Evolutionary conservation across 2,329 filamentous ascomycete genomes (phyloP).

Genomic region (Colletotrichum chlorophyti): DNA sequence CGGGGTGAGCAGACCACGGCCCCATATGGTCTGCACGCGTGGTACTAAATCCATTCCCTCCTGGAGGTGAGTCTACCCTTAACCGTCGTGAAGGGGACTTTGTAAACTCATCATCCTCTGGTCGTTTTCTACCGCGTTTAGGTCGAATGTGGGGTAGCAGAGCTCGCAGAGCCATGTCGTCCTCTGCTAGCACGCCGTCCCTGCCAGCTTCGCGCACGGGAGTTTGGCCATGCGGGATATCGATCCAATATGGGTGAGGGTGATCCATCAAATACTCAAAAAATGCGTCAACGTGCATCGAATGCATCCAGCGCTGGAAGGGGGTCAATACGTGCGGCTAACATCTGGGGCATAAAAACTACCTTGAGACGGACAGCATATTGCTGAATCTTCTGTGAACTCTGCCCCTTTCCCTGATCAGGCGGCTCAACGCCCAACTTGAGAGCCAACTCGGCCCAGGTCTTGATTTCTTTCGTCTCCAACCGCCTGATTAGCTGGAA

Average conservation of each 20-base stretch:
- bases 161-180: slow-evolving; percentile 86
- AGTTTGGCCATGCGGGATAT: slow-evolving; percentile 71
- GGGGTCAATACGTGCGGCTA: slow-evolving; percentile 11
- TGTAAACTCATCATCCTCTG: slow-evolving; percentile 63
- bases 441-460: slow-evolving; percentile 87
- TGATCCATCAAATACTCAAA: slow-evolving; percentile 88
- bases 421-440: slow-evolving; percentile 89
- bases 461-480: slow-evolving; percentile 85
- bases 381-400: slow-evolving; percentile 91
- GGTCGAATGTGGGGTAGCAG: slow-evolving; percentile 78
- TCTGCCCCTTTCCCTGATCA: slow-evolving; percentile 82
- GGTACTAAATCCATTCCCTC: background rate
- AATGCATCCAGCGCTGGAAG: slow-evolving; percentile 90
- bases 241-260: slow-evolving; percentile 78
- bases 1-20: slow-evolving; percentile 55
- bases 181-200: slow-evolving; percentile 84
- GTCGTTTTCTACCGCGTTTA: slow-evolving; percentile 67
- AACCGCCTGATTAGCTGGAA: slow-evolving; percentile 82
- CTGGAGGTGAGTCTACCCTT: slow-evolving; percentile 38
- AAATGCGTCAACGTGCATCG: slow-evolving; percentile 93
- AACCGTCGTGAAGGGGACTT: slow-evolving; percentile 64
- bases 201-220: slow-evolving; percentile 70
- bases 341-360: slow-evolving; percentile 18
- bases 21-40: slow-evolving; percentile 46
- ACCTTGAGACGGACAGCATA: slow-evolving; percentile 93